Conservation (phyloP, 306 rosid species). For the Crataegus laevigata region DNA sequence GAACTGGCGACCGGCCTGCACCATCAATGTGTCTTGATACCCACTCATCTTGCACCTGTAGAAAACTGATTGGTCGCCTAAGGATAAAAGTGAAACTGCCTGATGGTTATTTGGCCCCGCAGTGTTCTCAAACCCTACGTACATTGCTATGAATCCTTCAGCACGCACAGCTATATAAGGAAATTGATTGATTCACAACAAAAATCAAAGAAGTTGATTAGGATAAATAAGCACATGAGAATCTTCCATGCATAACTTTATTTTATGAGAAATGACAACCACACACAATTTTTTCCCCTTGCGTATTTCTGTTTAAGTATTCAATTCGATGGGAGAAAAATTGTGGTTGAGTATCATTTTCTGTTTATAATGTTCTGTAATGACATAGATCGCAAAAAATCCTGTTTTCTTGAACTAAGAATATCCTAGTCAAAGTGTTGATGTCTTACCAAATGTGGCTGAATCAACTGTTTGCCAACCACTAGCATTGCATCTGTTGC, state of each 20-base stretch:
- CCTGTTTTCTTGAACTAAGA: no score
- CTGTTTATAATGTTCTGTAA: no score
- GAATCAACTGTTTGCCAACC: not conserved
- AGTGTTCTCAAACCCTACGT: slow-evolving; percentile 1
- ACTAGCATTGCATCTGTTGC: not conserved
- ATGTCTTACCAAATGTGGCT: slow-evolving; percentile 7
- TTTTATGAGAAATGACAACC: no score
- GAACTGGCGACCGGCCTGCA: not conserved
- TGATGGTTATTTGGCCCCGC: not conserved
- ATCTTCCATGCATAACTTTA: no score
- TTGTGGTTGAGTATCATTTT: no score
- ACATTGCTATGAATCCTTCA: slow-evolving; percentile 2
- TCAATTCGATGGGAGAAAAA: no score
- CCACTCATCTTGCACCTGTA: not conserved
- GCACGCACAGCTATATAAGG: not conserved
- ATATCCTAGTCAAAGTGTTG: not conserved
- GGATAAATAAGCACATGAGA: not conserved
- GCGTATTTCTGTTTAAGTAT: no score
- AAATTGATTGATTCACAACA: not conserved
- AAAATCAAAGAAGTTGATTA: not conserved
- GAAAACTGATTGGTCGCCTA: not conserved
- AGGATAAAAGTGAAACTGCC: not conserved
- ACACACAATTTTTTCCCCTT: no score
- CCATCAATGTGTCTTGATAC: slow-evolving; percentile 4
- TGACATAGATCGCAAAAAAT: no score